A percentile compares a stretch with the other conserved stretches of the same genome.
Evolutionary conservation across 2,329 filamentous ascomycete species (phyloP).

Genomic region (Fusarium graminum): DNA sequence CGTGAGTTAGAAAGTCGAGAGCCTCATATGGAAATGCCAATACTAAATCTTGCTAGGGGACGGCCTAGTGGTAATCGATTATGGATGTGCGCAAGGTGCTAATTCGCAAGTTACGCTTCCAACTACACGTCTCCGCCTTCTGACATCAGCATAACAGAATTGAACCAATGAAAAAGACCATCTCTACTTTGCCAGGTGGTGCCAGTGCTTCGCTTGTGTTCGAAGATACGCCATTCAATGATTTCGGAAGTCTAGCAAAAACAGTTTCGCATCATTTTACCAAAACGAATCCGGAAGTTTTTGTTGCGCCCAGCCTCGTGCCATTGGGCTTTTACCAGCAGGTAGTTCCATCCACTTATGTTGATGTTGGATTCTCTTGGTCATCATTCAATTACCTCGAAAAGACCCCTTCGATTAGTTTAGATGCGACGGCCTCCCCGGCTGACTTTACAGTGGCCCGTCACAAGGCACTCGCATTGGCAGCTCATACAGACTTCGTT

Average conservation of each 20-base stretch:
- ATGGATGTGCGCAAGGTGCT: slow-evolving; percentile 12
- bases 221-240: slow-evolving; percentile 17
- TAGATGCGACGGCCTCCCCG: slow-evolving; percentile 16
- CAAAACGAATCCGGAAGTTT: neutral
- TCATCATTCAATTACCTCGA: slow-evolving; percentile 22
- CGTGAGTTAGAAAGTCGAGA: neutral
- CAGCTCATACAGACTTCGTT: slow-evolving; percentile 7
- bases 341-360: neutral
- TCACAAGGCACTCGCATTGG: slow-evolving; percentile 6
- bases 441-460: slow-evolving; percentile 18
- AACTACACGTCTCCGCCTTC: accelerated
- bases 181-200: accelerated
- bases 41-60: neutral
- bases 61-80: neutral
- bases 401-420: neutral
- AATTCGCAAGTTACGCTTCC: neutral
- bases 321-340: slow-evolving; percentile 19
- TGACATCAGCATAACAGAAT: neutral
- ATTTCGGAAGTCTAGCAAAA: slow-evolving; percentile 23
- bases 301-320: slow-evolving; percentile 1
- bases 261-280: slow-evolving; percentile 1
- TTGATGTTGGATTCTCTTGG: slow-evolving; percentile 12
- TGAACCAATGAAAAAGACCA: neutral
- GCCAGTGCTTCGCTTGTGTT: slow-evolving; percentile 2
- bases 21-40: no score